phyloP scores from a whole-genome alignment of 2,329 filamentous ascomycete species.

The Diaporthe capsici region DNA sequence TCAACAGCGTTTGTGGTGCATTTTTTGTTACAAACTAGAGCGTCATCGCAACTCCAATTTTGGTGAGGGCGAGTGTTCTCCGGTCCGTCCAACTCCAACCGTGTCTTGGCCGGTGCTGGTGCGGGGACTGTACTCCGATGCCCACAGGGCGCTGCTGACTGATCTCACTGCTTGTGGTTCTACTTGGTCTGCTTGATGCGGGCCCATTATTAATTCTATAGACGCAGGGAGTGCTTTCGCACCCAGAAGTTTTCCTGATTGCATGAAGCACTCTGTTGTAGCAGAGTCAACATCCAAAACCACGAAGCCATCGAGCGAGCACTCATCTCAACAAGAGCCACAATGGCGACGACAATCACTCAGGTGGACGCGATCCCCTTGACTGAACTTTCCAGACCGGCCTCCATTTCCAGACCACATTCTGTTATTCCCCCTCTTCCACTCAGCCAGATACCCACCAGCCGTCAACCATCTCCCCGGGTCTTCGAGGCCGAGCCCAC shows the following conservation, averaged over 20 bases:
- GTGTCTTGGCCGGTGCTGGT: background rate
- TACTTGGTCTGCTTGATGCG: background rate
- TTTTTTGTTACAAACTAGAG: background rate
- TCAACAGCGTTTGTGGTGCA: too few species aligned
- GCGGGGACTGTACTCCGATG: slow-evolving; percentile 20
- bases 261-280: too few species aligned
- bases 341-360: background rate
- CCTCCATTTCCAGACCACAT: background rate
- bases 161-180: background rate
- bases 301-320: background rate
- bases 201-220: background rate
- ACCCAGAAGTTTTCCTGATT: background rate
- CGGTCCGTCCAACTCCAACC: background rate
- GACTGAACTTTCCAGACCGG: background rate
- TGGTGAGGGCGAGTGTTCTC: slow-evolving; percentile 30
- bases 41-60: background rate
- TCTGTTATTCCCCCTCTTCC: background rate
- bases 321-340: background rate
- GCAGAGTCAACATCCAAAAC: background rate
- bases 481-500: slow-evolving; percentile 30
- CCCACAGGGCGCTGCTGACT: background rate
- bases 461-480: background rate
- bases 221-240: too few species aligned
- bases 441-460: background rate
- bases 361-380: background rate